Evolutionary conservation across 331 rosid species (phyloP), one percentile per base, ranked within the genome.

Genomic region (Pyracantha coccinea): DNA sequence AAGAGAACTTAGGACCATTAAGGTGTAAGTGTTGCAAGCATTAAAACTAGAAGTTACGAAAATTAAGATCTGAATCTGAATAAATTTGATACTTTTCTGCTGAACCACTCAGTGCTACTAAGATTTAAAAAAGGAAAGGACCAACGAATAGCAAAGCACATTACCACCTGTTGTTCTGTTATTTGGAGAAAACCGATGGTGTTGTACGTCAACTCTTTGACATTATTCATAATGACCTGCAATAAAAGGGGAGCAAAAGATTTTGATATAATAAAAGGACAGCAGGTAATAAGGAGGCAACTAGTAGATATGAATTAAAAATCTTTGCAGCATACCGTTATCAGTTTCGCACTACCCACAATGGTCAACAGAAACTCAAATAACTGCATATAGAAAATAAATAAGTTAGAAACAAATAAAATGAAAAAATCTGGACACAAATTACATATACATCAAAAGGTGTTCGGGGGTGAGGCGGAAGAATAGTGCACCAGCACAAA

Each of bases 121-220:
- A 57, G 59, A 78, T 52, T 55, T 52, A 29, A 6, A 38, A 41
- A 44, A 75, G 73, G 64, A 64, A 80, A 16, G 33, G 19, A 20
- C 16, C 29, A 58, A 64, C 15, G 24, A 65, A 72, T 20, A 52
- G 29, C n/a, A 73, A 76, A 68, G 54, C 59, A 72, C n/a, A 79
- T 72, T 79, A 66, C 57, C 68, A 89, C 97, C 99, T 94, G 99
- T 14, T 88, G 93, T 77, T 85, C 93, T 29, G 97, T 94, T 73
- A 94, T 92, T 81, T 94, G 99, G 83, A 94, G 93, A 83, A 94
- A 94, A 75, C 91, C 90, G 71, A 94, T 88, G 66, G 96, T 92
- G 84, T 87, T 83, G 86, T 92, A 90, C 19, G 81, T 97, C 96
- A 94, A 81, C 84, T 94, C 99, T 73, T 83, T 89, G 62, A 90